These are phyloP conservation scores for Phytophthora chlamydospora DNA, from an alignment of 352 stramenopile genomes.

Conservation along the genomic window DNA sequence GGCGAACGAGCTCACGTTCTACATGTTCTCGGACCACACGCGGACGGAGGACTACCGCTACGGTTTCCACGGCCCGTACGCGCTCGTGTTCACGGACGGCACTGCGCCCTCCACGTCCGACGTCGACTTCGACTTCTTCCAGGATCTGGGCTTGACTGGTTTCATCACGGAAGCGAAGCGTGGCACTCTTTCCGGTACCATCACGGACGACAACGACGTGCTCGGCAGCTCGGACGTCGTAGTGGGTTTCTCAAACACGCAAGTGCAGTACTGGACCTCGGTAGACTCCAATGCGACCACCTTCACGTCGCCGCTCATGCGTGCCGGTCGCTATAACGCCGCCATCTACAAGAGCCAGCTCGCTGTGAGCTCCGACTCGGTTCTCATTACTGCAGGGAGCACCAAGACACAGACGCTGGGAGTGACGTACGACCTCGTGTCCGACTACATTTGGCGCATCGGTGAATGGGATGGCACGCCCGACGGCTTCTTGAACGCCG, in stretches of 20 bases:
- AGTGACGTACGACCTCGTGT: slow-evolving; percentile 32
- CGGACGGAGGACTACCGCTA: slow-evolving; percentile 60
- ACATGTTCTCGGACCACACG: slow-evolving; percentile 71
- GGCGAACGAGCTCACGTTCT: slow-evolving; percentile 61
- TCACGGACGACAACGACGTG: slow-evolving; percentile 32
- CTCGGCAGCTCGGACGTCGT: slow-evolving; percentile 31
- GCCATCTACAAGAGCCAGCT: slow-evolving; percentile 57
- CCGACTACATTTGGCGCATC: slow-evolving; percentile 47
- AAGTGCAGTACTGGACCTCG: slow-evolving; percentile 50
- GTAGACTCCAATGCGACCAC: slow-evolving; percentile 17
- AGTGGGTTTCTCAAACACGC: slow-evolving; percentile 40
- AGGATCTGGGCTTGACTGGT: slow-evolving; percentile 39
- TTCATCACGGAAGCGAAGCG: slow-evolving; percentile 41
- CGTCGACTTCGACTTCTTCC: slow-evolving; percentile 53
- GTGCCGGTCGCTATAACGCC: slow-evolving; percentile 47
- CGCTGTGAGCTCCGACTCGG: slow-evolving; percentile 35
- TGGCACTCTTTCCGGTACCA: slow-evolving; percentile 36
- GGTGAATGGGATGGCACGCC: slow-evolving; percentile 58
- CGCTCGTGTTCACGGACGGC: slow-evolving; percentile 49
- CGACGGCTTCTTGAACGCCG: slow-evolving; percentile 51
- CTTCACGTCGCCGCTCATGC: slow-evolving; percentile 55
- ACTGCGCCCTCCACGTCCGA: slow-evolving; percentile 20
- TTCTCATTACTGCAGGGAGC: slow-evolving; percentile 23
- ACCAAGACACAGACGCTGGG: slow-evolving; percentile 24
- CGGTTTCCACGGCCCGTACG: slow-evolving; percentile 58